Base-by-base conservation (phyloP, 306 rosid genomes). In the Cucumis cinereus region DNA sequence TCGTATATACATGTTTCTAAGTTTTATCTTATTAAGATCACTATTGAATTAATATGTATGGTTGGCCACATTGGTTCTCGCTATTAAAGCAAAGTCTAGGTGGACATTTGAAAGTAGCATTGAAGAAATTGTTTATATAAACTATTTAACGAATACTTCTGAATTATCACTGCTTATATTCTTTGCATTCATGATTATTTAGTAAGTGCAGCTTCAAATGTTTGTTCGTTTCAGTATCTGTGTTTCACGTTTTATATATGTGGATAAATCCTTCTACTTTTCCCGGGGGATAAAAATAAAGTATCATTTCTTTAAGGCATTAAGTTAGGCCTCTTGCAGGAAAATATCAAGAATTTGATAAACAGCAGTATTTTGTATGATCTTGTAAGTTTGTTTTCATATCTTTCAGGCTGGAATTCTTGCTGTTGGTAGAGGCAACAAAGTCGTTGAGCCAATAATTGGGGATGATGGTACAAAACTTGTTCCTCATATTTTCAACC, bases 401-500 rank as follows among this genome's bases (percentile, higher is more conserved):
- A 70, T 83, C 61, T 77, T 88, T 85, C 88, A 94, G 99, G 91
- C 96, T 74, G 87, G 99, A 79, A 94, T 94, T 82, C 95, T 94
- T 74, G 99, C 99, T 43, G 98, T 94, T 28, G 98, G 99, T 45
- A 90, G 96, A 86, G 99, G 99, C 85, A 94, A 85, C 85, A 89
- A 90, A 88, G 95, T 90, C 76, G 89, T 94, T 62, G 93, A 88
- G 84, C 89, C 96, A 52, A 87, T 85, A 56, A 79, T 83, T 56
- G 97, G 90, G 77, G 77, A 82, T 76, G 97, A 94, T 82, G 97
- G 97, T 94, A 91, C 80, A 77, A 58, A 36, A 52, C 66, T 82
- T 79, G 28, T 73, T 35, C 71, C 69, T 83, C 55, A 55, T 60
- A 82, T 19, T 61, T 16, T 64, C 58, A 62, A 24, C 36, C 78